Conservation (phyloP, 2,329 filamentous ascomycete species). For the Aspergillus fijiensis region DNA sequence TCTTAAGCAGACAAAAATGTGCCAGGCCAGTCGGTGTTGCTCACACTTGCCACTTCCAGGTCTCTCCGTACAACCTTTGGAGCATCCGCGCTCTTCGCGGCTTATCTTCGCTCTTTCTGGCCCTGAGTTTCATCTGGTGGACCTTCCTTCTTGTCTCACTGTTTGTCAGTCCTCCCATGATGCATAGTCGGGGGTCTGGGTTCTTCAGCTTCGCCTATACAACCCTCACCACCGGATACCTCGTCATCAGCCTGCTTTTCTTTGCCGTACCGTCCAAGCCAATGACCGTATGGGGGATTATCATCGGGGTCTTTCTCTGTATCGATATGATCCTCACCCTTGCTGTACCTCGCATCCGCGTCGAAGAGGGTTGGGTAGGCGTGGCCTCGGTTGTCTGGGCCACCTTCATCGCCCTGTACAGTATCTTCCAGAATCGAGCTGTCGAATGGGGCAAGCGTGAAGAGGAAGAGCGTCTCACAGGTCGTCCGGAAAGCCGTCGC, state of each 20-base stretch:
- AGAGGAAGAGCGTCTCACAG: slow-evolving; percentile 89
- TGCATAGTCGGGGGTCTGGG: slow-evolving; percentile 84
- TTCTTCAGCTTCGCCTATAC: slow-evolving; percentile 88
- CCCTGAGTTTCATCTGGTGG: slow-evolving; percentile 88
- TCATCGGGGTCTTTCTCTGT: slow-evolving; percentile 66
- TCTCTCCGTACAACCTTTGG: slow-evolving; percentile 93
- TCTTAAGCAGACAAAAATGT: background rate
- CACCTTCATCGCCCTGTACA: slow-evolving; percentile 74
- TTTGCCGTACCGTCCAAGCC: slow-evolving; percentile 80
- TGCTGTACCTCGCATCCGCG: slow-evolving; percentile 68
- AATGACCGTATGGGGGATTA: slow-evolving; percentile 69
- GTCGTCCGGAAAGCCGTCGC: slow-evolving; percentile 79
- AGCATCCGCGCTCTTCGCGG: slow-evolving; percentile 78
- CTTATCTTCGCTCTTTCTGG: slow-evolving; percentile 72
- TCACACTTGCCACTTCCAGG: slow-evolving; percentile 35
- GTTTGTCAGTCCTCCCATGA: slow-evolving; percentile 85
- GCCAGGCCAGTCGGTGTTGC: background rate
- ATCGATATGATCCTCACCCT: slow-evolving; percentile 78
- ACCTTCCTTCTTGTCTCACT: slow-evolving; percentile 79
- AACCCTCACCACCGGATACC: slow-evolving; percentile 71
- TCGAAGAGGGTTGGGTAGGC: slow-evolving; percentile 91
- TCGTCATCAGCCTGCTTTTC: slow-evolving; percentile 78
- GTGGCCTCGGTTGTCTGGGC: slow-evolving; percentile 83
- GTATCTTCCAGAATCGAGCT: slow-evolving; percentile 72
- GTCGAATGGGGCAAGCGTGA: slow-evolving; percentile 91